Evolutionary conservation across 495 filamentous ascomycete genomes (phyloP).

Genomic region (Opeltia flavorubescens): DNA sequence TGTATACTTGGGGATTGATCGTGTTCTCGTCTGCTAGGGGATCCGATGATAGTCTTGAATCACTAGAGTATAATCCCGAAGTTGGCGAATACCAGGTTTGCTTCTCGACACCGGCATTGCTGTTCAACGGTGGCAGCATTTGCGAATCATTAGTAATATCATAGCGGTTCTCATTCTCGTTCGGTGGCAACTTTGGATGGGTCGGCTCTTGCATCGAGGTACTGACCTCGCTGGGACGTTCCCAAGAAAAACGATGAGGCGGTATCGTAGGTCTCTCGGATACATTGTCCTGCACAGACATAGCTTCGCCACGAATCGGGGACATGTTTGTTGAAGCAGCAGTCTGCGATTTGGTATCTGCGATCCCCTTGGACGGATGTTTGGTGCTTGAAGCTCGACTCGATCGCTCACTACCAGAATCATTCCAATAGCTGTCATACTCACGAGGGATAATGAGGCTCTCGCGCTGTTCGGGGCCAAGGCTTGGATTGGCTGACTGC

Average conservation of each 20-base stretch:
- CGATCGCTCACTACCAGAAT: slow-evolving; percentile 3
- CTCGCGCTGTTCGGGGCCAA: slow-evolving; percentile 16
- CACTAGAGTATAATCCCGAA: no score
- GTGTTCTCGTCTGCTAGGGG: no score
- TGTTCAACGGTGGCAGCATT: no score
- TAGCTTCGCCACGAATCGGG: no score
- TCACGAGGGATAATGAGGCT: slow-evolving; percentile 40
- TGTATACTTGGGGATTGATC: no score
- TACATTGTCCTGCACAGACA: slow-evolving; percentile 9
- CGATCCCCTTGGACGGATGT: background rate
- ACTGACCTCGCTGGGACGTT: slow-evolving; percentile 20
- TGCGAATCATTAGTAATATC: no score
- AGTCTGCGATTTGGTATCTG: slow-evolving; percentile 13
- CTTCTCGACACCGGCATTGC: no score
- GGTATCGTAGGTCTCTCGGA: slow-evolving; percentile 11
- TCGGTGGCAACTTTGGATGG: no score
- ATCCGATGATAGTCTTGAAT: no score
- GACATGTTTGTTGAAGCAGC: background rate
- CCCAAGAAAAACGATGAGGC: slow-evolving; percentile 39
- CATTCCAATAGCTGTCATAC: slow-evolving; percentile 48
- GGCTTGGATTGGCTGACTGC: slow-evolving; percentile 5
- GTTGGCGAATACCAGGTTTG: no score
- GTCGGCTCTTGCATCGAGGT: slow-evolving; percentile 8
- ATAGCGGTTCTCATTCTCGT: no score
- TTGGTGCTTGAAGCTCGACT: slow-evolving; percentile 5